Evolutionary conservation across 768 basidiomycete species (phyloP).

Genomic region (Leccinellum albellum): DNA sequence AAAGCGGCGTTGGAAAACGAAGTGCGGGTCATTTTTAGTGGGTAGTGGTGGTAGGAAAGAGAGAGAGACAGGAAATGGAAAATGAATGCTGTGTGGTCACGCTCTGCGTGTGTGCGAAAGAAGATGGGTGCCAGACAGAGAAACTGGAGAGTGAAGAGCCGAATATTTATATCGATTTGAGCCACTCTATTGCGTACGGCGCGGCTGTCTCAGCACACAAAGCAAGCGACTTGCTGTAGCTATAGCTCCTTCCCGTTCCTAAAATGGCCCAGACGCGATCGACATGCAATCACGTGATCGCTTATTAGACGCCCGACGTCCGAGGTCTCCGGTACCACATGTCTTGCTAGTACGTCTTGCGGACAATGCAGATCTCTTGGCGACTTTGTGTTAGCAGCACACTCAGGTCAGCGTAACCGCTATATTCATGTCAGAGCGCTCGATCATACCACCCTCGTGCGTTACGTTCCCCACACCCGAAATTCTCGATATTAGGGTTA

Average conservation of each 20-base stretch:
- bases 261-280: conserved; percentile 10
- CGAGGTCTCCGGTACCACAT: too few relatives aligned
- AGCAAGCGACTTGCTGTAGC: neutral
- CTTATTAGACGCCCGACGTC: too few relatives aligned
- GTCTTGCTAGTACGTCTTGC: neutral
- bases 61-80: neutral
- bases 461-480: neutral
- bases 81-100: conserved; percentile 15
- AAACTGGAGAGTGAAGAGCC: neutral
- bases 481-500: neutral
- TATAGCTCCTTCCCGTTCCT: neutral
- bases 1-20: conserved; percentile 28
- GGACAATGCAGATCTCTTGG: neutral
- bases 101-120: conserved; percentile 7
- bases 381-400: neutral
- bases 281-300: conserved; percentile 8
- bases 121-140: conserved; percentile 9
- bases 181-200: neutral
- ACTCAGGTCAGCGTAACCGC: neutral
- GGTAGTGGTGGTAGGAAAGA: conserved; percentile 4
- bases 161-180: conserved; percentile 16
- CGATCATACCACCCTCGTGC: neutral
- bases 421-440: neutral
- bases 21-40: conserved; percentile 18
- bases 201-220: conserved; percentile 18